These are phyloP conservation scores for Pseudonitzschia delicatissima DNA, from an alignment of 108 stramenopile genomes.

Conservation along the genomic window DNA sequence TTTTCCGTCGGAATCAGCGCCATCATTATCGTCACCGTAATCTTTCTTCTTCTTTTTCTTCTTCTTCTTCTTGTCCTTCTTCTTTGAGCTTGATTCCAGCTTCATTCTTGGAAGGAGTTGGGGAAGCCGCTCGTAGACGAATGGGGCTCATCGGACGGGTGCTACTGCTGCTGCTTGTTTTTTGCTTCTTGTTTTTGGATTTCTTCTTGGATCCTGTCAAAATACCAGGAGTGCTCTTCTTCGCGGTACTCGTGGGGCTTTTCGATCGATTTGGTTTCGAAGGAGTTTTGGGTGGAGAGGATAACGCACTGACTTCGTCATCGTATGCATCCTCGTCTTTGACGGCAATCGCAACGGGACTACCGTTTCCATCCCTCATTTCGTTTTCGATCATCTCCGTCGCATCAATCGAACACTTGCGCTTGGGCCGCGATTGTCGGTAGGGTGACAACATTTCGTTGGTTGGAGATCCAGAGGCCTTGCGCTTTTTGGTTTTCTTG, in stretches of 20 bases:
- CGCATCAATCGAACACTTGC: constrained; percentile 1
- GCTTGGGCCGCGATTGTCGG: background rate
- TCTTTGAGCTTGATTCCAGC: background rate
- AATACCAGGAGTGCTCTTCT: background rate
- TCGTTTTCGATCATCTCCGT: background rate
- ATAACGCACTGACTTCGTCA: background rate
- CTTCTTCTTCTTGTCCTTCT: constrained; percentile 15
- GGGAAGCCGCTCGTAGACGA: background rate
- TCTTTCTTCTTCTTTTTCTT: constrained; percentile 15
- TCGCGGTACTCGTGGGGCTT: background rate
- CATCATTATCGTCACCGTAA: background rate
- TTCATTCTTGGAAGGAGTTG: background rate
- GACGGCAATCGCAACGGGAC: background rate
- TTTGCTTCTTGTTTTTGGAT: background rate
- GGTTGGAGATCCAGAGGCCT: background rate
- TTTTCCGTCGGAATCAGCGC: background rate
- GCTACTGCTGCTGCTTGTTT: background rate
- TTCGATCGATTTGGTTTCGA: constrained; percentile 6
- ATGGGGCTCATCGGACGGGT: constrained; percentile 3
- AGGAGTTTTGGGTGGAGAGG: background rate
- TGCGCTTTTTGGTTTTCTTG: constrained; percentile 15
- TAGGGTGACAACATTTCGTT: background rate
- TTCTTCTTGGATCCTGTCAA: background rate
- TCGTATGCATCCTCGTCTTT: constrained; percentile 3
- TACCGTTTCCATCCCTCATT: background rate